These are phyloP conservation scores for Huntiella decipiens DNA, from an alignment of 2,329 filamentous ascomycete species.

Conservation along the genomic window DNA sequence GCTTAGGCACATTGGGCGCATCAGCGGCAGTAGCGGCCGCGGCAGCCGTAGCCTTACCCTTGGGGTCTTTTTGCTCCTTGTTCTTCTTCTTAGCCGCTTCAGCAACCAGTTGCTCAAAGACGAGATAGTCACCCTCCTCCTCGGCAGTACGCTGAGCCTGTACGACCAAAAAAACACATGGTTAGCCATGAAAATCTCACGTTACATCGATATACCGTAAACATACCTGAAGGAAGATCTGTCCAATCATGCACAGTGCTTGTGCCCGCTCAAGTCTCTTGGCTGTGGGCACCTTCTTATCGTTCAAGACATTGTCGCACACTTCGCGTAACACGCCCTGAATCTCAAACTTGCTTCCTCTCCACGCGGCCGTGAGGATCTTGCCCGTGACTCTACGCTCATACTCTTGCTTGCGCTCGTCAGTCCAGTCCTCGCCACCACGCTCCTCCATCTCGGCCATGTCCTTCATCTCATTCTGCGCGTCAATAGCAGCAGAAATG, in stretches of 20 bases:
- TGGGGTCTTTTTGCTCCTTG: conserved; percentile 26
- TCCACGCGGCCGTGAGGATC: conserved; percentile 91
- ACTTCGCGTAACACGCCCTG: conserved; percentile 90
- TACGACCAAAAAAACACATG: conserved; percentile 2
- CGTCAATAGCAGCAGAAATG: conserved; percentile 87
- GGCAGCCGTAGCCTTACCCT: conserved; percentile 24
- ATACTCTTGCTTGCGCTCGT: conserved; percentile 90
- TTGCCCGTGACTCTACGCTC: conserved; percentile 93
- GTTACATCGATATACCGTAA: not conserved
- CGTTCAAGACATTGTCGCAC: conserved; percentile 70
- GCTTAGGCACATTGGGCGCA: conserved; percentile 14
- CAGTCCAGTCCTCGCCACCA: conserved; percentile 93
- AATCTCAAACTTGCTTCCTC: conserved; percentile 93
- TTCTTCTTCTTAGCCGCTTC: conserved; percentile 91
- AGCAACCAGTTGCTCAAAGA: conserved; percentile 93
- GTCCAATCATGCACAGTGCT: conserved; percentile 71
- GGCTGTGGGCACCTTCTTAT: conserved; percentile 55
- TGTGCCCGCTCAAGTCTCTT: conserved; percentile 87
- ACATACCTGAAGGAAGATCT: conserved; percentile 69
- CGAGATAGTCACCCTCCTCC: conserved; percentile 96
- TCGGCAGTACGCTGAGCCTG: conserved; percentile 79
- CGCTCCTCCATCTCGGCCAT: conserved; percentile 93
- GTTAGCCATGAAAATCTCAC: not conserved
- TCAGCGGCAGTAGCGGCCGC: conserved; percentile 13
- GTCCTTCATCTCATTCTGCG: conserved; percentile 96